Conservation (phyloP, 257 asterid species). For the Mitragyna speciosa region DNA sequence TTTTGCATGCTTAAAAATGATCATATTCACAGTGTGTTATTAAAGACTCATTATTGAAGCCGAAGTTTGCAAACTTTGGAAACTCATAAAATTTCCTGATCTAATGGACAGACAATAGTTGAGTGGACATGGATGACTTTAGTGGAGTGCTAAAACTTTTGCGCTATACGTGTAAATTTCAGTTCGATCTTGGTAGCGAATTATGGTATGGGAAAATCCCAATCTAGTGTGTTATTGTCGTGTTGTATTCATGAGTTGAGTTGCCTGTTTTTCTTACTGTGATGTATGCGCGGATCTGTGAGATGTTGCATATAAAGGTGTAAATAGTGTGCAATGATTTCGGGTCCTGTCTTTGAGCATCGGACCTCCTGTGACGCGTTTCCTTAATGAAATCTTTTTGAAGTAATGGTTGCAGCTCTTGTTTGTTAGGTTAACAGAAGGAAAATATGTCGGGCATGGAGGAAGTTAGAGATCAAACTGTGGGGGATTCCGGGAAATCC, state of each 20-base stretch:
- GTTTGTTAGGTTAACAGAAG: conserved; percentile 29
- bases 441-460: conserved; percentile 71
- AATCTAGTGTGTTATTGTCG: not conserved
- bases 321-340: not conserved
- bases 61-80: not conserved
- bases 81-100: not conserved
- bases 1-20: too few species aligned
- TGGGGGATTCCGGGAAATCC: conserved; percentile 60
- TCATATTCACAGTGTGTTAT: not conserved
- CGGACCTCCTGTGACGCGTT: not conserved
- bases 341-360: not conserved
- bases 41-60: not conserved
- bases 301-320: not conserved
- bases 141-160: not conserved
- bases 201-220: too few species aligned
- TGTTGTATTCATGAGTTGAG: not conserved
- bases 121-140: too few species aligned
- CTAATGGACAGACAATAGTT: too few species aligned
- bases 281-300: not conserved
- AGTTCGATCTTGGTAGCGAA: not conserved
- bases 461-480: conserved; percentile 55
- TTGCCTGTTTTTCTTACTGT: not conserved
- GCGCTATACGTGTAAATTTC: too few species aligned
- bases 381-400: not conserved
- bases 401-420: conserved; percentile 28